Evolutionary conservation across 2,329 filamentous ascomycete genomes (phyloP), one percentile per base, ranked within the genome.

Genomic region (Xylariaceae sp.): DNA sequence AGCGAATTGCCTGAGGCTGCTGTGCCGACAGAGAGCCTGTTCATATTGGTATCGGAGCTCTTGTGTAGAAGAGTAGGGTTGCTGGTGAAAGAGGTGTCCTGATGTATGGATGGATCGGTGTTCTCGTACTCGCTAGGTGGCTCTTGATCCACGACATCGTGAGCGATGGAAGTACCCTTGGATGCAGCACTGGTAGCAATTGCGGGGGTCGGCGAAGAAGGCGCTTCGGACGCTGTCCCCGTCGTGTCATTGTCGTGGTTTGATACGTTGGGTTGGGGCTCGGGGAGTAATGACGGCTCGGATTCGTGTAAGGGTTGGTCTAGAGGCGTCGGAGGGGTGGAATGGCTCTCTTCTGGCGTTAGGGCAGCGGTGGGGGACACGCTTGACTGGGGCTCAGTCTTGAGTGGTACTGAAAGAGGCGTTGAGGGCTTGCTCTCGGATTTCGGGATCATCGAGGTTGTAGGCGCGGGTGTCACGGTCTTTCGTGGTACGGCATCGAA

Each of bases 161-260:
- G 75, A 22, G 72, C 70, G 60, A 68, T 70, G 44, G 76, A 80
- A 30, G 77, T 66, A 11, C 74, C 75, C 45, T 78, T 72, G 1
- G 79, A 81, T 11, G 55, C 50, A 18, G 56, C 55, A 50, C 80
- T 71, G 30, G 76, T 77, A 5, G 76, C 74, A 1, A 77, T 78
- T 4, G 80, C 78, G 7, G 75, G 74, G 0, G 79, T 77, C 7
- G 80, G 80, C 10, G 80, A 82, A 7, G 80, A 81, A 9, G 82
- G 70, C 18, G 67, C 73, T 57, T 82, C 78, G 9, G 75, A 77
- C 1, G 78, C 81, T 2, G 70, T 74, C 54, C 74, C 69, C 47
- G 65, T 59, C 19, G 46, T 42, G 17, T 62, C 53, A 31, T 48
- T 40, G 41, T 42, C 19, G 17, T n/a, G 17, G 40, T 52, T 6